Conservation (phyloP, 495 filamentous ascomycete genomes). For the Tuber melanosporum region DNA sequence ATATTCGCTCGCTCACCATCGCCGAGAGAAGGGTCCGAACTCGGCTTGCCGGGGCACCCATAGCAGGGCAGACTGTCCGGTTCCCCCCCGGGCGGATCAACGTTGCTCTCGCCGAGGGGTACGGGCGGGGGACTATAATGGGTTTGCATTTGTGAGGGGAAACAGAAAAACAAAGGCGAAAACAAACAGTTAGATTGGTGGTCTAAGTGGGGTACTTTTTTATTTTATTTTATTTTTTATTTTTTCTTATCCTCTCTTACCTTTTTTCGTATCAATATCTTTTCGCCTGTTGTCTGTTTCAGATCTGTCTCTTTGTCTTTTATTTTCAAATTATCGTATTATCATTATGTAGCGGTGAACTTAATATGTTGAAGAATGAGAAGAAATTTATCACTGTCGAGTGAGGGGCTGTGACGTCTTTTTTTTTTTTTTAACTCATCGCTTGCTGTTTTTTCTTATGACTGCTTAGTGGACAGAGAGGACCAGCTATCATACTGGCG, state of each 20-base stretch:
- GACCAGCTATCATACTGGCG: neutral
- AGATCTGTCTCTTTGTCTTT: neutral
- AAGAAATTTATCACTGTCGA: neutral
- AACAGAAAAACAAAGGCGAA: too few species aligned
- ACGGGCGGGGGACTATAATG: neutral
- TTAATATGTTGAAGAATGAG: neutral
- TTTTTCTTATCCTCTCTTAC: neutral
- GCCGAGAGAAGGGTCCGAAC: neutral
- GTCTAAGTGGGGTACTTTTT: neutral
- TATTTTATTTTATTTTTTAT: neutral
- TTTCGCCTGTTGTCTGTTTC: neutral
- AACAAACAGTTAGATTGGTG: neutral
- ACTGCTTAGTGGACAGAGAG: neutral
- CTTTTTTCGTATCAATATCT: neutral
- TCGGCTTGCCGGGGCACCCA: neutral
- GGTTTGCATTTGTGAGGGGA: neutral
- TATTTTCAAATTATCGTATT: neutral
- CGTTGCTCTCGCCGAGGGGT: neutral
- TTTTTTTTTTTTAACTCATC: neutral
- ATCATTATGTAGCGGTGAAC: neutral
- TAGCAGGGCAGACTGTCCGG: neutral
- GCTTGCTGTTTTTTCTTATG: neutral
- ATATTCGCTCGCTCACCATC: constrained; percentile 2
- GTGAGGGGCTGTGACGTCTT: neutral
- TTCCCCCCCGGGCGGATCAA: neutral